These are phyloP conservation scores for Cryptosporidium viatorum DNA, from an alignment of 169 alveolate species.

Conservation along the genomic window DNA sequence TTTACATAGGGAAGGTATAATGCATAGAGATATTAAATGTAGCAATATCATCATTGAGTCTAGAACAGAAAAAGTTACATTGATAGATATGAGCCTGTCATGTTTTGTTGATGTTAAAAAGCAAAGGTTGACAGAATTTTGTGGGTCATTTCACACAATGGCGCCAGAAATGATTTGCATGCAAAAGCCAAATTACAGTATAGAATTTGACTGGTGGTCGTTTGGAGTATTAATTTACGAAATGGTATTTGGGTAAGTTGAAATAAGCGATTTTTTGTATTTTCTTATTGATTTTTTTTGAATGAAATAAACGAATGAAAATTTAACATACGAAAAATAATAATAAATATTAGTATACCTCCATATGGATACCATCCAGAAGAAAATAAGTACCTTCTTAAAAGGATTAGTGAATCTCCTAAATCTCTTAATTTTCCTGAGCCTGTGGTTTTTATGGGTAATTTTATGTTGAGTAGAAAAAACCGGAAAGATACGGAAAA, in stretches of 20 bases:
- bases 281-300: neutral
- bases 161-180: constrained; percentile 71
- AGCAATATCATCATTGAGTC: constrained; percentile 34
- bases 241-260: constrained; percentile 49
- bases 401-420: constrained; percentile 53
- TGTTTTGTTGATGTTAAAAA: neutral
- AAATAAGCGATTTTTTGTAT: neutral
- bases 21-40: constrained; percentile 65
- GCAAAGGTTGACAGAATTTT: constrained; percentile 29
- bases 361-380: constrained; percentile 75
- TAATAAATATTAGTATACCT: constrained; percentile 36
- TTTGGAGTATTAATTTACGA: constrained; percentile 57
- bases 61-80: neutral
- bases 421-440: constrained; percentile 33
- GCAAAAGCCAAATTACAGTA: constrained; percentile 30
- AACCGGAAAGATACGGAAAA: neutral
- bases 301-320: neutral
- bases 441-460: neutral
- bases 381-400: constrained; percentile 25
- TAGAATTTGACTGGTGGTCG: constrained; percentile 69
- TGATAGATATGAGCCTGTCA: constrained; percentile 57
- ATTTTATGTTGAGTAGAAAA: neutral
- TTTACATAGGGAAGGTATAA: constrained; percentile 43
- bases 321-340: neutral
- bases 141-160: constrained; percentile 73